These are phyloP conservation scores for Carex arenaria DNA, from an alignment of 202 grass and related monocot genomes.

Conservation along the genomic window DNA sequence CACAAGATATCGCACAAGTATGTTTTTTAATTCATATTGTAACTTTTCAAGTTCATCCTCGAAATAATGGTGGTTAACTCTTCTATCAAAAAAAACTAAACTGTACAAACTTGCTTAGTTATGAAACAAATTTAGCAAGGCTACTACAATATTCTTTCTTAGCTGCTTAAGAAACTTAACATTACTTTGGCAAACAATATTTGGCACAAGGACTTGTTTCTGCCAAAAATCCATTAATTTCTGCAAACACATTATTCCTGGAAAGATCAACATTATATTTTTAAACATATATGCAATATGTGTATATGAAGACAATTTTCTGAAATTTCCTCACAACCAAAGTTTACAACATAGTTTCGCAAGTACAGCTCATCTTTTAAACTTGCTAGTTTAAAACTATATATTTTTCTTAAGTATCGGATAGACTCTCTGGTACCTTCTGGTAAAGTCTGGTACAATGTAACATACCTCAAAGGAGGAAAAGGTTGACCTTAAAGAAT, in stretches of 20 bases:
- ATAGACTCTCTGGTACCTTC: background rate
- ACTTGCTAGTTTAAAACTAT: background rate
- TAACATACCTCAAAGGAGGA: constrained; percentile 65
- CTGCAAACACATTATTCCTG: background rate
- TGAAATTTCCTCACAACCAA: background rate
- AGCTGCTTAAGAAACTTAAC: background rate
- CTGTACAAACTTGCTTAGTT: background rate
- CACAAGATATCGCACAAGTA: background rate
- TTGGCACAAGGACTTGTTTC: background rate
- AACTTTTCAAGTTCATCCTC: background rate
- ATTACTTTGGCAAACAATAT: background rate
- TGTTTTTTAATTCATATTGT: background rate
- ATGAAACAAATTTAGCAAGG: background rate
- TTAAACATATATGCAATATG: background rate
- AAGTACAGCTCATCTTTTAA: background rate
- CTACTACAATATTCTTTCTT: background rate
- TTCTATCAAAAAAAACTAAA: background rate
- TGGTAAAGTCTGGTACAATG: background rate
- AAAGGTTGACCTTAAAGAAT: constrained; percentile 71
- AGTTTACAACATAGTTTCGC: background rate
- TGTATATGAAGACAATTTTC: background rate
- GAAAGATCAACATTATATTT: background rate
- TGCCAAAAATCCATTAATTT: background rate
- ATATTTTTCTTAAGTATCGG: background rate
- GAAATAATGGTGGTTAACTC: background rate